Conservation (phyloP, 2,329 filamentous ascomycete genomes). For the Aaosphaeria arxii region DNA sequence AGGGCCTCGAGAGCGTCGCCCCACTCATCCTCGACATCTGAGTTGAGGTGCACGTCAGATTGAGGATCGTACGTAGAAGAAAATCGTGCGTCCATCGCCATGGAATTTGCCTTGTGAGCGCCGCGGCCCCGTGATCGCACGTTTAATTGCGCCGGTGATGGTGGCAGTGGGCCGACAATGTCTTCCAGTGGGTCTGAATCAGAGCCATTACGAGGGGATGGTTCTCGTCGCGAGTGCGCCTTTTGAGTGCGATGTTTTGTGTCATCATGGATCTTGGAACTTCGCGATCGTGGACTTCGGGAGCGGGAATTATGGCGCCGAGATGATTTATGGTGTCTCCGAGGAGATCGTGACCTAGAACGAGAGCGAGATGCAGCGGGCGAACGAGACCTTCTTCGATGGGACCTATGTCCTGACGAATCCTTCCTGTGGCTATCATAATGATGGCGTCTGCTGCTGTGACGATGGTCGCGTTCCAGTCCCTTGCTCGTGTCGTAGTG, state of each 20-base stretch:
- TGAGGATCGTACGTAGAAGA: conserved; percentile 61
- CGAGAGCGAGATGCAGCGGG: neutral
- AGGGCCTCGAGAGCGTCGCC: conserved; percentile 74
- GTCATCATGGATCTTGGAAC: neutral
- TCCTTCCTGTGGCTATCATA: neutral
- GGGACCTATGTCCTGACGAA: neutral
- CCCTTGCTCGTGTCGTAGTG: neutral
- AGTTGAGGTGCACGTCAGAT: conserved; percentile 52
- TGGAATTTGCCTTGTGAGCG: conserved; percentile 22
- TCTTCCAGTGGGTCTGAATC: conserved; percentile 72
- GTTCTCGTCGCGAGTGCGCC: conserved; percentile 4
- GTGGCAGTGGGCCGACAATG: conserved; percentile 69
- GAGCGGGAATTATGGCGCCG: neutral
- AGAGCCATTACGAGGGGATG: conserved; percentile 15
- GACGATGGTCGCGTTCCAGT: neutral
- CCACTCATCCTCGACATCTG: conserved; percentile 65
- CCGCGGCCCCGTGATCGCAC: conserved; percentile 41
- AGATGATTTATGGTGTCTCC: neutral
- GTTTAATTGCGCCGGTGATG: conserved; percentile 47
- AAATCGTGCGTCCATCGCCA: conserved; percentile 79
- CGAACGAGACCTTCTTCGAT: neutral
- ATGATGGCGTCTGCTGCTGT: neutral
- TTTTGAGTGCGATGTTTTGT: neutral
- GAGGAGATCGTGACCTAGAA: neutral
- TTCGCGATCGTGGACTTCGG: neutral